Evolutionary conservation across 2,329 filamentous ascomycete species (phyloP).

Genomic region (Whalleya microplaca): DNA sequence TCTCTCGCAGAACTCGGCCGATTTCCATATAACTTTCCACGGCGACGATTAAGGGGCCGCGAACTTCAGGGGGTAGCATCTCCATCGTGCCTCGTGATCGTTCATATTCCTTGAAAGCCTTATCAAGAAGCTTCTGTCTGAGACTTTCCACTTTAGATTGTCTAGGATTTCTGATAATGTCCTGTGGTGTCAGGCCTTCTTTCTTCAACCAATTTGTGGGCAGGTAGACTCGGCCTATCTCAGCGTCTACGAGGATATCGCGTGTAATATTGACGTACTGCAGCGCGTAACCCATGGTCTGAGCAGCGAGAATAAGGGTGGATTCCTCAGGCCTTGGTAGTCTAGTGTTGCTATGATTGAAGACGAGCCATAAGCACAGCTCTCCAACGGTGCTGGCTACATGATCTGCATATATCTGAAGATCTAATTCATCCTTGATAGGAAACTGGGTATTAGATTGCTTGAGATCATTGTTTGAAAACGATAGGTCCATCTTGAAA

Average conservation of each 20-base stretch:
- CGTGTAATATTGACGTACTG: conserved; percentile 79
- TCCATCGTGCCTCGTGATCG: conserved; percentile 61
- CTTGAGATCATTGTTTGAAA: conserved; percentile 38
- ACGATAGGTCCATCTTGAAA: conserved; percentile 69
- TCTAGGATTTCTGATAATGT: conserved; percentile 57
- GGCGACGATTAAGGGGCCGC: conserved; percentile 68
- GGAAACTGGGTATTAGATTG: conserved; percentile 46
- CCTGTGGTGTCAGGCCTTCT: conserved; percentile 54
- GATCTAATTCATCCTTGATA: conserved; percentile 60
- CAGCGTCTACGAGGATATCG: conserved; percentile 70
- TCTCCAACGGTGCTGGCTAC: conserved; percentile 76
- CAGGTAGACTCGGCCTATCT: conserved; percentile 69
- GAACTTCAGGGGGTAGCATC: conserved; percentile 60
- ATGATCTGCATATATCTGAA: conserved; percentile 66
- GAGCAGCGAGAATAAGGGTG: conserved; percentile 58
- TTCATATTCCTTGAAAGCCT: conserved; percentile 64
- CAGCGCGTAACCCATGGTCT: conserved; percentile 72
- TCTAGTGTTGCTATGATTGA: conserved; percentile 53
- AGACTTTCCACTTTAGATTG: conserved; percentile 52
- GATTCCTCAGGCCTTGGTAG: conserved; percentile 38
- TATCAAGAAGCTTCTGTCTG: conserved; percentile 57
- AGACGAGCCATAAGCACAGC: conserved; percentile 68
- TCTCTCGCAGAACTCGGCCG: conserved; percentile 60
- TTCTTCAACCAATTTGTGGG: conserved; percentile 66
- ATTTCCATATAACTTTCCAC: conserved; percentile 81